phyloP scores from a whole-genome alignment of 306 rosid species.

The Leucaena leucocephala region DNA sequence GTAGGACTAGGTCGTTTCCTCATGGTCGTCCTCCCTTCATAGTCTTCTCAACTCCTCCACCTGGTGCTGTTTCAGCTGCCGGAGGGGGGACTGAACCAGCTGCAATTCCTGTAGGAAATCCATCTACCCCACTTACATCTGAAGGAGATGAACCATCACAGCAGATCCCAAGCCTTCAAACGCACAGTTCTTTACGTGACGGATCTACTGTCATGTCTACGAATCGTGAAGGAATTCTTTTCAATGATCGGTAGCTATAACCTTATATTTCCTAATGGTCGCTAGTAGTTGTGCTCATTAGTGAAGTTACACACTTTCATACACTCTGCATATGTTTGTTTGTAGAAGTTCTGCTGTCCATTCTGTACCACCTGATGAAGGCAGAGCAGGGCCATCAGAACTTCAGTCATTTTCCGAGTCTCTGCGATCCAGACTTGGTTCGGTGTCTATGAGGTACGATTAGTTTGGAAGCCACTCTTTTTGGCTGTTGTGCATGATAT shows the following conservation, averaged over 20 bases:
- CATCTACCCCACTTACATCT: constrained; percentile 55
- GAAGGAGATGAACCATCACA: constrained; percentile 50
- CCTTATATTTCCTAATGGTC: constrained; percentile 11
- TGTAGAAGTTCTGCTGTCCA: constrained; percentile 50
- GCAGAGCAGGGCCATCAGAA: constrained; percentile 81
- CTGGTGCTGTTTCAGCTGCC: constrained; percentile 42
- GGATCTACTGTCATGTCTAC: constrained; percentile 43
- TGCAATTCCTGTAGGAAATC: constrained; percentile 47
- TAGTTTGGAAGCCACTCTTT: not conserved
- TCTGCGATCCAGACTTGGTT: constrained; percentile 65
- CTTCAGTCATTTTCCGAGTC: constrained; percentile 80
- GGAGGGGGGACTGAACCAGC: constrained; percentile 54
- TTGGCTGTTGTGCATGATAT: not conserved
- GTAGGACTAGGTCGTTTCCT: constrained; percentile 50
- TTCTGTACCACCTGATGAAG: constrained; percentile 54
- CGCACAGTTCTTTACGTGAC: constrained; percentile 50
- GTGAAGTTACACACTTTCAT: constrained; percentile 12
- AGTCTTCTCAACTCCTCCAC: constrained; percentile 56
- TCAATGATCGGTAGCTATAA: constrained; percentile 50
- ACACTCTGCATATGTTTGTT: constrained; percentile 18
- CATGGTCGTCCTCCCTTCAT: constrained; percentile 65
- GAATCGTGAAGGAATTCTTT: constrained; percentile 49
- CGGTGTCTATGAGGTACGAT: constrained; percentile 70
- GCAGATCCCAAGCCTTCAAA: constrained; percentile 45
- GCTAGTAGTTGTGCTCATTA: constrained; percentile 3